Base-by-base conservation (phyloP, 805 yeast species). In the Candida tibetensis region DNA sequence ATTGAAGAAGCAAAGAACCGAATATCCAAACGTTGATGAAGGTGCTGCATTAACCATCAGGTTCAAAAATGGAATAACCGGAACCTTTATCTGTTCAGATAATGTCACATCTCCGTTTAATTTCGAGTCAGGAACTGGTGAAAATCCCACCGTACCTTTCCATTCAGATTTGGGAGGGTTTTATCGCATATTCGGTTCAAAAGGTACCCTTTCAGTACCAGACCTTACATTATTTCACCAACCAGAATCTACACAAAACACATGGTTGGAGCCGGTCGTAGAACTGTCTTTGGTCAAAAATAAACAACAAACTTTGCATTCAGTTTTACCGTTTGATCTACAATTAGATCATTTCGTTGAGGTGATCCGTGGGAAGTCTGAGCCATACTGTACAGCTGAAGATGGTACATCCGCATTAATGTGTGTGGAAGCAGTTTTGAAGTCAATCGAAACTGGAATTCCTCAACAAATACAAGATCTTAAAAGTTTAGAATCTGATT, bases 91-190 rank as follows among this genome's bases (percentile, higher is more conserved):
- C 28, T 68, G 73, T 44, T 55, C 69, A 5, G 73, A 67, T 40
- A 67, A 66, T 36, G 66, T 66, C 21, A 54, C 60, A 2, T 63
- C 69, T 8, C 71, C 73, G 1, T 68, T 62, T 39, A 60, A 57
- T 41, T 68, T 68, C 34, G 73, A 67, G 48, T 51, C 57, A 3
- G 70, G 71, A 1, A 67, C 73, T 0, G 72, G 73, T 5, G 73
- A 68, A 44, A 68, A 68, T 42, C 72, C 73, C 2, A 62, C 62
- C 15, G 49, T 68, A 26, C 73, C 73, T 2, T 52, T 45, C 31
- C 46, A 57, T 39, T 51, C 42, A 8, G 54, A 47, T 8, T 41
- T 63, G 13, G 51, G 57, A 17, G 72, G 72, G 2, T 54, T 66
- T 30, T 66, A 67, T 43, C 44, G 72, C 22, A 51, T 67, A 5